These are phyloP conservation scores for Nakazawaea peltata DNA, from an alignment of 805 yeast genomes.

Conservation along the genomic window DNA sequence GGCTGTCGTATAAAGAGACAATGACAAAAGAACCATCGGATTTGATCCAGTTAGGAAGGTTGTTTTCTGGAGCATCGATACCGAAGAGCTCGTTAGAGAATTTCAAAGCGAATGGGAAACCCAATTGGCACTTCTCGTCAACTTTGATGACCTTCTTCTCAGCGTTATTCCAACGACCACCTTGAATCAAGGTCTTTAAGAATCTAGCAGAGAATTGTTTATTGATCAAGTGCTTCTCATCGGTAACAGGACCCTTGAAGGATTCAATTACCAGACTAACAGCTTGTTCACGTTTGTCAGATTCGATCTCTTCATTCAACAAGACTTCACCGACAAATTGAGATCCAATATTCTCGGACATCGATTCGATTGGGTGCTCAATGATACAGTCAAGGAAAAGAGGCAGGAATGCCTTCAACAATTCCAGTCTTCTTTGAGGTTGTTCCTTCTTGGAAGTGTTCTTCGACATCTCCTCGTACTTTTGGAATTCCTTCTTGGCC, in stretches of 20 bases:
- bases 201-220: conserved; percentile 71
- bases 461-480: conserved; percentile 52
- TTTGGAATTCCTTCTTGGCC: conserved; percentile 48
- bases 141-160: conserved; percentile 40
- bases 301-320: conserved; percentile 37
- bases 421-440: conserved; percentile 64
- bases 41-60: conserved; percentile 59
- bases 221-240: conserved; percentile 59
- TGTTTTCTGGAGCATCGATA: conserved; percentile 44
- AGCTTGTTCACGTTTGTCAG: conserved; percentile 35
- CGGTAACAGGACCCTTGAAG: conserved; percentile 58
- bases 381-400: conserved; percentile 47
- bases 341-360: conserved; percentile 70
- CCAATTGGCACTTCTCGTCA: conserved; percentile 38
- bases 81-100: conserved; percentile 34
- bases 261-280: conserved; percentile 48
- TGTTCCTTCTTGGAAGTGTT: conserved; percentile 83
- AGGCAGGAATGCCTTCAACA: conserved; percentile 59
- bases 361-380: conserved; percentile 40
- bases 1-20: conserved; percentile 68
- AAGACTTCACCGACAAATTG: conserved; percentile 77
- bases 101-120: conserved; percentile 50
- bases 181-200: conserved; percentile 70
- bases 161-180: conserved; percentile 74
- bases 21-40: conserved; percentile 72